Evolutionary conservation across 345 rosid species (phyloP).

Genomic region (Citrus medica): DNA sequence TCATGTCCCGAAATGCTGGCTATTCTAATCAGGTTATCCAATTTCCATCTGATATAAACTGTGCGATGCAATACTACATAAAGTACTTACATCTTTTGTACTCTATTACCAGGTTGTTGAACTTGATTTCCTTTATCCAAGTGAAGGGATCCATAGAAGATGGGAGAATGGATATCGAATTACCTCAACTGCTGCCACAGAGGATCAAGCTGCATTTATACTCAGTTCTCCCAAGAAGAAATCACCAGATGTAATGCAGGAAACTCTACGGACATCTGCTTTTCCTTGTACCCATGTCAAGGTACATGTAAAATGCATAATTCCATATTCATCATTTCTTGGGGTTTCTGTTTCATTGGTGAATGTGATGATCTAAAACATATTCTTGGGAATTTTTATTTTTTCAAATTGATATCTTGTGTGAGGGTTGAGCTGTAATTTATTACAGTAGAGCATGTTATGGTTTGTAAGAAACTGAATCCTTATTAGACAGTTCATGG

Average conservation of each 20-base stretch:
- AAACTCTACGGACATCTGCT: slow-evolving; percentile 49
- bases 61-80: neutral
- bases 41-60: neutral
- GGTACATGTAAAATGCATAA: slow-evolving; percentile 28
- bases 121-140: slow-evolving; percentile 58
- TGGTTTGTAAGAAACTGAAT: neutral
- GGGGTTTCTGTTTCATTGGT: neutral
- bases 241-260: slow-evolving; percentile 46
- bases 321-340: neutral
- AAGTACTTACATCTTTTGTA: neutral
- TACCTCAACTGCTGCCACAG: slow-evolving; percentile 51
- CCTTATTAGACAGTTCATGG: neutral
- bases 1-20: slow-evolving; percentile 54
- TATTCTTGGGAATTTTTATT: neutral
- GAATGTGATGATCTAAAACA: neutral
- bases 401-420: neutral
- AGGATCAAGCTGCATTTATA: slow-evolving; percentile 50
- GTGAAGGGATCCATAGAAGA: slow-evolving; percentile 56
- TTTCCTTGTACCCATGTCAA: slow-evolving; percentile 56
- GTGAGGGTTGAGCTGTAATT: neutral
- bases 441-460: neutral
- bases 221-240: slow-evolving; percentile 41
- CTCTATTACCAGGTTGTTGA: slow-evolving; percentile 45
- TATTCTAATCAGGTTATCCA: slow-evolving; percentile 38
- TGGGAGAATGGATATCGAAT: slow-evolving; percentile 57